A percentile compares a stretch with the other conserved stretches of the same genome.
Evolutionary conservation across 371 early-diverging fungal genomes (phyloP).

Genomic region (Blastocladiella emersonii): DNA sequence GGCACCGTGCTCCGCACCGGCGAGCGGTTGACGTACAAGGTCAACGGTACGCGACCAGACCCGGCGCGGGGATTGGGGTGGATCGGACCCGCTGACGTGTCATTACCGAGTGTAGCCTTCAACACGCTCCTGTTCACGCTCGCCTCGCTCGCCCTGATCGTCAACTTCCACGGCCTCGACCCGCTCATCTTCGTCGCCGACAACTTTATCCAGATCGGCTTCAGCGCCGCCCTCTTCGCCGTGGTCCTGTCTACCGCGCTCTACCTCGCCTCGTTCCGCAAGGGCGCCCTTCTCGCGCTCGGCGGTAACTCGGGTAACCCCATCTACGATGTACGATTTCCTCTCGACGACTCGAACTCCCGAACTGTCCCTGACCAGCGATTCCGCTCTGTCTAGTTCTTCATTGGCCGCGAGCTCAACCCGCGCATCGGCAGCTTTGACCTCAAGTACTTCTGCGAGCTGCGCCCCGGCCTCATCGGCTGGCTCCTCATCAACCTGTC

Average conservation of each 20-base stretch:
- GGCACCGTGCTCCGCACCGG: constrained; percentile 64
- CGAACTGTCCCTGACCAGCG: not conserved
- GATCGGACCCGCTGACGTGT: not conserved
- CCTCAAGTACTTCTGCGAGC: constrained; percentile 81
- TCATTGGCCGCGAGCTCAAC: constrained; percentile 73
- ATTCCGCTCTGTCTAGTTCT: constrained; percentile 27
- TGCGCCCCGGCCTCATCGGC: constrained; percentile 75
- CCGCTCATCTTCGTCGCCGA: constrained; percentile 62
- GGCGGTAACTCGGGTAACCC: constrained; percentile 84
- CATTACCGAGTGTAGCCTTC: constrained; percentile 15
- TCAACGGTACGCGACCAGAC: constrained; percentile 47
- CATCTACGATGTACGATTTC: constrained; percentile 58
- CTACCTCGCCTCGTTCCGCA: constrained; percentile 57
- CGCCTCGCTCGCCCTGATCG: constrained; percentile 20
- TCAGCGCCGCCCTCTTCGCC: constrained; percentile 49
- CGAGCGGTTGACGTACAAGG: constrained; percentile 45
- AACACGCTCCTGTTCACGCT: constrained; percentile 44
- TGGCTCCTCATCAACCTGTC: constrained; percentile 62
- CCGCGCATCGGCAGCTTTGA: constrained; percentile 71
- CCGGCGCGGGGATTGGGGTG: not conserved
- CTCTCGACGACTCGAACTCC: no score
- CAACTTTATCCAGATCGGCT: constrained; percentile 51
- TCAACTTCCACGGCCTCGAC: constrained; percentile 27
- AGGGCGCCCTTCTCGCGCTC: constrained; percentile 45
- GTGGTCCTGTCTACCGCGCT: constrained; percentile 45